Conservation (phyloP, 1,284 basidiomycete genomes). For the Earliella scabrosa region DNA sequence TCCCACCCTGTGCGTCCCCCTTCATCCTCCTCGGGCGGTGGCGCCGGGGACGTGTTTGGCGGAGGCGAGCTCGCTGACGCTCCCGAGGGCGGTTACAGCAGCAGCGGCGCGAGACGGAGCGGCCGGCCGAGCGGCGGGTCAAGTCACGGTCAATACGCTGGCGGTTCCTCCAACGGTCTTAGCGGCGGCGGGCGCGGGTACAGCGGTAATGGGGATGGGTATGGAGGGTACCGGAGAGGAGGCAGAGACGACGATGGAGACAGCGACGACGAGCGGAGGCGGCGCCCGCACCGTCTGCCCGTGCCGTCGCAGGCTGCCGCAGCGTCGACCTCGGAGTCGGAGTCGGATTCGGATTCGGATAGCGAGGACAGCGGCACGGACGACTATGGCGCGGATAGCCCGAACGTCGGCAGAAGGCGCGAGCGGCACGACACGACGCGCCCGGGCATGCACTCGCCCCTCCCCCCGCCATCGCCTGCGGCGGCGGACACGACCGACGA, state of each 20-base stretch:
- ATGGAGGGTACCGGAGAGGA: conserved; percentile 32
- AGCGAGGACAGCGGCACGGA: conserved; percentile 47
- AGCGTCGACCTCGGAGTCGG: conserved; percentile 39
- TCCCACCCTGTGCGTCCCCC: conserved; percentile 14
- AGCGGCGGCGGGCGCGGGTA: not conserved
- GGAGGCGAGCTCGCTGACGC: conserved; percentile 14
- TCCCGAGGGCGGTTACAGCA: conserved; percentile 16
- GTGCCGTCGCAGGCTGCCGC: conserved; percentile 36
- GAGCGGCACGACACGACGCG: conserved; percentile 20
- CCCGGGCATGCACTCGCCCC: conserved; percentile 12
- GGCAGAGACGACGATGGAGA: conserved; percentile 35
- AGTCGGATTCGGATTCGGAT: conserved; percentile 42
- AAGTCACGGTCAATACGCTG: conserved; percentile 6
- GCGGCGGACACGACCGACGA: conserved; percentile 46
- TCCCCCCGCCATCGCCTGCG: conserved; percentile 1
- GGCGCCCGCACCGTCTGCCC: conserved; percentile 27
- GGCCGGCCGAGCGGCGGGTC: conserved; percentile 28
- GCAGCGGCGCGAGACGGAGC: conserved; percentile 17
- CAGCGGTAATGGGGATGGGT: conserved; percentile 21
- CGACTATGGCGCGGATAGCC: conserved; percentile 41
- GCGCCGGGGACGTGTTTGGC: conserved; percentile 15
- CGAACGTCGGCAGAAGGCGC: not conserved
- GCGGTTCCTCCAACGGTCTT: conserved; percentile 17
- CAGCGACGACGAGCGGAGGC: conserved; percentile 38
- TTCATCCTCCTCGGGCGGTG: not conserved